These are phyloP conservation scores for Uncinocarpus reesii DNA, from an alignment of 2,329 filamentous ascomycete species.

Conservation along the genomic window DNA sequence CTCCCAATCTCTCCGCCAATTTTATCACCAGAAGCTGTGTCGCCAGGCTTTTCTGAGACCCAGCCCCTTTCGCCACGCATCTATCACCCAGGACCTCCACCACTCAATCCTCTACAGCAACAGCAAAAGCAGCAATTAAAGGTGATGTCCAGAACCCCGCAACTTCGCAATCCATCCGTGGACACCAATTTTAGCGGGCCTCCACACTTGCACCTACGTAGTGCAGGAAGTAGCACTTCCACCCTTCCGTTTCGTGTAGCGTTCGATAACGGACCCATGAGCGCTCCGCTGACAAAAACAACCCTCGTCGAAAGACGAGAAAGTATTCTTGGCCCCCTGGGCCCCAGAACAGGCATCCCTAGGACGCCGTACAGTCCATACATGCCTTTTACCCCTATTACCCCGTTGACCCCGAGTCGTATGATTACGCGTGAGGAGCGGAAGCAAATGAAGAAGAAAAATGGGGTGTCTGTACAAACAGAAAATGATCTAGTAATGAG, in stretches of 20 bases:
- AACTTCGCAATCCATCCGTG: conserved; percentile 7
- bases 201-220: conserved; percentile 26
- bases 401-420: conserved; percentile 39
- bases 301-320: conserved; percentile 39
- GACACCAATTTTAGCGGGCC: conserved; percentile 18
- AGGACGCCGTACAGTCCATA: conserved; percentile 42
- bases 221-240: conserved; percentile 24
- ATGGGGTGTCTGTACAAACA: conserved; percentile 36
- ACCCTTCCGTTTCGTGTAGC: conserved; percentile 38
- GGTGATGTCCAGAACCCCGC: neutral
- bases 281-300: conserved; percentile 40
- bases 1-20: conserved; percentile 50
- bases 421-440: conserved; percentile 38
- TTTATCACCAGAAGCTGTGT: conserved; percentile 35
- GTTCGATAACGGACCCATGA: conserved; percentile 31
- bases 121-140: conserved; percentile 15
- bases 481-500: conserved; percentile 40
- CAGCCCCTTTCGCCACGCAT: conserved; percentile 48
- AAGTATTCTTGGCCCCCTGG: conserved; percentile 24
- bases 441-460: conserved; percentile 33
- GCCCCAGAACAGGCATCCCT: conserved; percentile 39
- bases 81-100: conserved; percentile 47
- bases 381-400: conserved; percentile 43
- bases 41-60: conserved; percentile 39
- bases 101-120: conserved; percentile 38